These are phyloP conservation scores for Grosmannia huntii DNA, from an alignment of 2,329 filamentous ascomycete genomes.

Conservation along the genomic window DNA sequence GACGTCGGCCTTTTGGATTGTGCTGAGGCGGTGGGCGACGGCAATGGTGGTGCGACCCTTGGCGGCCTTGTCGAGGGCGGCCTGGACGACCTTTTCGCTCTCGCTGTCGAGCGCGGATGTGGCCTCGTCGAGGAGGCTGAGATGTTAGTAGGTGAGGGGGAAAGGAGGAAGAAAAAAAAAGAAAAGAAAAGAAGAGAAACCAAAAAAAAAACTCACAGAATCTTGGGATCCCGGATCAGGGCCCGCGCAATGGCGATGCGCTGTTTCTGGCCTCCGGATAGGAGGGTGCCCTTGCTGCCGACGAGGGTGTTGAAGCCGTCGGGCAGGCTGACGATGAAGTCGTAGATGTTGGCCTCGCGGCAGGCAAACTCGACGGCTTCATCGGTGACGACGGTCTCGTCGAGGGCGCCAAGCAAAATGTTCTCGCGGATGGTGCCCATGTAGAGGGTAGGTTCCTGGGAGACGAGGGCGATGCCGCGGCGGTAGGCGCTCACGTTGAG, in stretches of 20 bases:
- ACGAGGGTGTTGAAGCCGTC: slow-evolving; percentile 79
- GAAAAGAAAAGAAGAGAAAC: neutral
- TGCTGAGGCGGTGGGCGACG: slow-evolving; percentile 81
- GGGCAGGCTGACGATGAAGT: slow-evolving; percentile 72
- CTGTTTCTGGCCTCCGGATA: slow-evolving; percentile 90
- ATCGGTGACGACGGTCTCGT: slow-evolving; percentile 51
- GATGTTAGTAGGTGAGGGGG: neutral
- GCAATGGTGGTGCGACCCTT: slow-evolving; percentile 84
- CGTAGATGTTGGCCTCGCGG: slow-evolving; percentile 83
- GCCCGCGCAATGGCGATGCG: slow-evolving; percentile 88
- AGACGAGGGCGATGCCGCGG: slow-evolving; percentile 71
- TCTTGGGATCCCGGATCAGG: slow-evolving; percentile 77
- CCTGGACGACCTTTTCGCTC: slow-evolving; percentile 69
- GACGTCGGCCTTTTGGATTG: slow-evolving; percentile 86
- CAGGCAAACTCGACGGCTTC: slow-evolving; percentile 65
- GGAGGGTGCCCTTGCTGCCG: slow-evolving; percentile 71
- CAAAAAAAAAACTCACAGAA: slow-evolving; percentile 34
- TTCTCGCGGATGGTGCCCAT: slow-evolving; percentile 88
- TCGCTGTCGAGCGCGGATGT: slow-evolving; percentile 66
- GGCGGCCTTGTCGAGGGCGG: slow-evolving; percentile 67
- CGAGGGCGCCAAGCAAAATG: slow-evolving; percentile 63
- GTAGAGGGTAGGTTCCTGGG: slow-evolving; percentile 89
- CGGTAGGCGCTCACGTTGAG: slow-evolving; percentile 83
- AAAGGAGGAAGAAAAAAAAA: neutral
- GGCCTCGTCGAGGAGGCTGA: slow-evolving; percentile 60